Evolutionary conservation across 805 yeast genomes (phyloP).

Genomic region (Starmerella etchellsii): DNA sequence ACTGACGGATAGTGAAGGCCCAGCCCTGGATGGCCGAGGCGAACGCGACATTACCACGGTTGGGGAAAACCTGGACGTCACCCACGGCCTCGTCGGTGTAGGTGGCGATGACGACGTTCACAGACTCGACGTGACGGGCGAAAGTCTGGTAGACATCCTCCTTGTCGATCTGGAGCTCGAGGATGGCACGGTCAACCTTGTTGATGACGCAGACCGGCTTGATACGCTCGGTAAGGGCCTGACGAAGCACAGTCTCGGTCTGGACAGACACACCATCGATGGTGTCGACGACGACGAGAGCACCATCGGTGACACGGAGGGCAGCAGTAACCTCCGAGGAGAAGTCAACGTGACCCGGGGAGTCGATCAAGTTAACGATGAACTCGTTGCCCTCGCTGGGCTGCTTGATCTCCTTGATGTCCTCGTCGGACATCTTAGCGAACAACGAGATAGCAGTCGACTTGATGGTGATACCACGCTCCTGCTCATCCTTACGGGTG

Average conservation of each 20-base stretch:
- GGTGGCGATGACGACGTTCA: constrained; percentile 94
- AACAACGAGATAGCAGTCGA: constrained; percentile 96
- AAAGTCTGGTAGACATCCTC: constrained; percentile 98
- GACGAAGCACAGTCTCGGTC: constrained; percentile 99
- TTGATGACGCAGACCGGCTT: constrained; percentile 97
- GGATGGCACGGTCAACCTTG: constrained; percentile 99
- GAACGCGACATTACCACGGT: constrained; percentile 96
- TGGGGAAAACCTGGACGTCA: constrained; percentile 98
- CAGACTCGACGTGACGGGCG: constrained; percentile 98
- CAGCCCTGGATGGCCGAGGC: constrained; percentile 99
- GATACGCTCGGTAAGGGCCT: constrained; percentile 97
- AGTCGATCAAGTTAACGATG: constrained; percentile 95
- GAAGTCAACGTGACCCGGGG: constrained; percentile 99
- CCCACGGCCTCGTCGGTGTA: constrained; percentile 83
- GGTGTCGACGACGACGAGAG: constrained; percentile 97
- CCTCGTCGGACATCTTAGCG: constrained; percentile 78
- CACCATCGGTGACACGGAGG: constrained; percentile 99
- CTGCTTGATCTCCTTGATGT: constrained; percentile 80
- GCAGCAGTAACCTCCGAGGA: constrained; percentile 99
- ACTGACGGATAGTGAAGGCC: constrained; percentile 99
- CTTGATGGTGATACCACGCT: constrained; percentile 99
- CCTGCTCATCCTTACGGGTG: constrained; percentile 99
- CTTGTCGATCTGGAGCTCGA: constrained; percentile 97
- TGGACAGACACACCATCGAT: constrained; percentile 99
- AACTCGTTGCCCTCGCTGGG: constrained; percentile 83